A percentile compares a stretch with the other conserved stretches of the same genome.
phyloP scores from a whole-genome alignment of 495 filamentous ascomycete genomes.

The Neurospora sp. region DNA sequence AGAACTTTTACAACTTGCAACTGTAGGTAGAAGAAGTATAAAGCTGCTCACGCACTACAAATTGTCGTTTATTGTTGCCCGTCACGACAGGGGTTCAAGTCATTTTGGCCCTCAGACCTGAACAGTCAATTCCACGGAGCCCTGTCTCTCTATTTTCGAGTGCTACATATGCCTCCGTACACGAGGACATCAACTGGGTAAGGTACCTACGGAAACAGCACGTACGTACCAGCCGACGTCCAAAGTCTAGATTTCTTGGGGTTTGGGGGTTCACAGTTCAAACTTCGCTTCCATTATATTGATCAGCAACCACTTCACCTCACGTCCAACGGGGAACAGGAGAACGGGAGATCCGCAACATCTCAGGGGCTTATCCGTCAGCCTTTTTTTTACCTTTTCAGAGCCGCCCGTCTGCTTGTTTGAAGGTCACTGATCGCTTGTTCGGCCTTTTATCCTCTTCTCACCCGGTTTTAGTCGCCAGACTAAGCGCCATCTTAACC shows the following conservation, averaged over 20 bases:
- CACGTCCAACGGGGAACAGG: background rate
- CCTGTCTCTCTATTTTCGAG: background rate
- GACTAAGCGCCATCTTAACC: background rate
- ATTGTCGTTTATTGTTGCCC: background rate
- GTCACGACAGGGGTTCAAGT: background rate
- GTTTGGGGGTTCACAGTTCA: background rate
- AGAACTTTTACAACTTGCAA: background rate
- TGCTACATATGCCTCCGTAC: background rate
- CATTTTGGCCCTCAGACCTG: background rate
- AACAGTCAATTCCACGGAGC: background rate
- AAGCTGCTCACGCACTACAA: background rate
- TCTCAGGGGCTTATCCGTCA: background rate
- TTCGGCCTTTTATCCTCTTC: background rate
- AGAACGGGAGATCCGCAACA: background rate
- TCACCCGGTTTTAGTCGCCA: background rate
- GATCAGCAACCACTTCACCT: background rate
- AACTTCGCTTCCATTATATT: background rate
- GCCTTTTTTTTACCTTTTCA: background rate
- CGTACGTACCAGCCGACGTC: background rate
- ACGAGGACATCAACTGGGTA: background rate
- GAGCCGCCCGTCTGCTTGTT: background rate
- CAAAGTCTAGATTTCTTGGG: background rate
- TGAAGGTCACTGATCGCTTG: background rate
- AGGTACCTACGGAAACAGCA: background rate
- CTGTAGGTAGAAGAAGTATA: background rate